Base-by-base conservation (phyloP, 225 moss, liverwort and hornwort species). In the Marchantia polymorpha region DNA sequence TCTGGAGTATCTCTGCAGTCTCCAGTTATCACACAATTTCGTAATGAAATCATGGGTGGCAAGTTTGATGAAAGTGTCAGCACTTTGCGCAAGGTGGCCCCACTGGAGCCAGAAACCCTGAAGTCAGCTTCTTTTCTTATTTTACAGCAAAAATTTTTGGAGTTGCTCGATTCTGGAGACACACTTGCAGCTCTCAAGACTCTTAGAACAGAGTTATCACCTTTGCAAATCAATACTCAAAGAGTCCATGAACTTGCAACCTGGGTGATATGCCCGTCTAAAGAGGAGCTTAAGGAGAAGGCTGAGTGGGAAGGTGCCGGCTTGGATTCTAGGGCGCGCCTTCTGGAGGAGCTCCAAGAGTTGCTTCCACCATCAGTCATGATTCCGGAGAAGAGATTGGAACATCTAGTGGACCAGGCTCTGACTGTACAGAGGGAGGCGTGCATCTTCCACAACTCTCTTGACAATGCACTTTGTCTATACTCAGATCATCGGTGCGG, bases 401-500 rank as follows among this genome's bases (percentile, higher is more conserved):
- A 97, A 87, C 93, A 93, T 82, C 89, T 97, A 82, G 93, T 94
- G 78, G 94, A 97, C 76, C 92, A 93, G 85, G 96, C 96, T 51
- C 91, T 97, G n/a, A 90, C 93, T 76, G 93, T 94, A 66, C 96
- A 97, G 84, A 94, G 93, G 66, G 94, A 93, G 84, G 89, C 92
- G 52, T 97, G 96, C 83, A 89, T 91, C 83, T 97, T 93, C 78
- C 96, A 97, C 85, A 97, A 97, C 82, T 90, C 94, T 66, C 83
- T 92, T 69, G 96, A 97, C 85, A 93, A 90, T 83, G 96, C 92
- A 58, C 89, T 97, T 70, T 94, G 92, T 77, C 92, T 97, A 29
- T 97, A 94, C 74, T 90, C 93, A 70, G 96, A 97, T 89, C 96
- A 97, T 87, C 93, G 92, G 59, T 97, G 96, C 85, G 94, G 93